Percentiles rank a stretch among this genome's conserved stretches.
phyloP scores from a whole-genome alignment of 208 protist species.

The Zelonia costaricensis region DNA sequence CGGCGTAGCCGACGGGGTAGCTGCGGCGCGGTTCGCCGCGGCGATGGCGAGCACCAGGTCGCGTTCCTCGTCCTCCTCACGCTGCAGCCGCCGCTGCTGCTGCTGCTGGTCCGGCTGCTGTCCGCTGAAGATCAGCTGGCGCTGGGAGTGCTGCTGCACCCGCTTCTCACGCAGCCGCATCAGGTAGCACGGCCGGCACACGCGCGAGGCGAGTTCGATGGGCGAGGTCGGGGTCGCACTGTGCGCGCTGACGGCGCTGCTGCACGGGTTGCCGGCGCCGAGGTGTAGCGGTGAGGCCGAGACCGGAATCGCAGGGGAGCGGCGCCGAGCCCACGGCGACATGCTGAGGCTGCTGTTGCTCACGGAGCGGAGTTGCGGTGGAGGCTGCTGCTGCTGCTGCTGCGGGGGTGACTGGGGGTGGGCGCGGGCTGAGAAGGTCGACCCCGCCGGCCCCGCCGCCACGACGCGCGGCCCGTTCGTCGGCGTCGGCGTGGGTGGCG shows the following conservation, averaged over 20 bases:
- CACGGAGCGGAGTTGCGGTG: no score
- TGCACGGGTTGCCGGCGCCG: neutral
- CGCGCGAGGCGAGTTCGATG: conserved; percentile 25
- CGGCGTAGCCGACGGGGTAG: no score
- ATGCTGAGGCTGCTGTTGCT: neutral
- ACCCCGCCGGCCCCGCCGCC: neutral
- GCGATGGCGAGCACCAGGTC: neutral
- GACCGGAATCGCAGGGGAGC: conserved; percentile 2
- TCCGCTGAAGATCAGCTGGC: conserved; percentile 14
- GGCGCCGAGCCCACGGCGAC: neutral
- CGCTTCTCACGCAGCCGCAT: conserved; percentile 17
- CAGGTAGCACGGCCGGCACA: conserved; percentile 27
- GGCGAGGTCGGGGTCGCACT: neutral
- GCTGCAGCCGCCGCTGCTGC: neutral
- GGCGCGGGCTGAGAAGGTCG: neutral
- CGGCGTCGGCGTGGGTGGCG: neutral
- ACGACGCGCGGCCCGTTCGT: neutral
- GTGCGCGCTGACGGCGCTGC: neutral
- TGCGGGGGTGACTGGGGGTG: neutral
- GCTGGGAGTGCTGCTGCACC: conserved; percentile 10
- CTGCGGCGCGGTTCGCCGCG: no score
- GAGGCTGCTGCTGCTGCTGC: no score
- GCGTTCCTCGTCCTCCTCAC: conserved; percentile 12
- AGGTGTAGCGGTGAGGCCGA: conserved; percentile 2
- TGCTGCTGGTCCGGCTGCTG: conserved; percentile 9